phyloP scores from a whole-genome alignment of 1,139 yeast species.

The Groenewaldozyma auringiensis region DNA sequence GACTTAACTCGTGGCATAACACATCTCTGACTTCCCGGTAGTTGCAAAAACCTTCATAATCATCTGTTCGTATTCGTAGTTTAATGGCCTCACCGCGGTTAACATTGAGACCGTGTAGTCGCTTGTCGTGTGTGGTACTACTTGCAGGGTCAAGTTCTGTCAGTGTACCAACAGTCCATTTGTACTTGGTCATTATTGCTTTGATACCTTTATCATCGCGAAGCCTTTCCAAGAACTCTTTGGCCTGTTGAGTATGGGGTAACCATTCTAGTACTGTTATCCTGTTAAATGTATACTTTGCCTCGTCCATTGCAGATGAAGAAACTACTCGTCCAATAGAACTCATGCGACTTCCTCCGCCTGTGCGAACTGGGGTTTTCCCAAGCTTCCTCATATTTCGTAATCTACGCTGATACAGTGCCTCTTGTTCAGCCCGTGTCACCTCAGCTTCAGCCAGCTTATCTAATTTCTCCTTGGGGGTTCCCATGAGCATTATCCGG shows the following conservation, averaged over 20 bases:
- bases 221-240: slow-evolving; percentile 26
- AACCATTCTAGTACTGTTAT: slow-evolving; percentile 30
- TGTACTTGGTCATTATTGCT: slow-evolving; percentile 32
- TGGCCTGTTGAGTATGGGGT: slow-evolving; percentile 29
- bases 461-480: slow-evolving; percentile 20
- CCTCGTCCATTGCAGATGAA: not conserved
- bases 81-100: slow-evolving; percentile 33
- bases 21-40: slow-evolving; percentile 32
- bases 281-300: slow-evolving; percentile 29
- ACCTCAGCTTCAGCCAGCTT: slow-evolving; percentile 25
- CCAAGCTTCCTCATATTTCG: slow-evolving; percentile 13
- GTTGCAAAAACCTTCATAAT: slow-evolving; percentile 33
- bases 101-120: slow-evolving; percentile 32
- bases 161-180: slow-evolving; percentile 31
- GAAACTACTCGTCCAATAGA: not conserved
- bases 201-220: slow-evolving; percentile 31
- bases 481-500: slow-evolving; percentile 25
- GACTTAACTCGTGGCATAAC: slow-evolving; percentile 37
- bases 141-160: slow-evolving; percentile 36
- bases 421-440: slow-evolving; percentile 19
- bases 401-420: slow-evolving; percentile 13
- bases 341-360: not conserved
- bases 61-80: slow-evolving; percentile 35
- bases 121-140: slow-evolving; percentile 27
- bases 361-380: slow-evolving; percentile 10